phyloP scores from a whole-genome alignment of 2,329 filamentous ascomycete genomes.

The Ophiocordyceps camponoti-saundersi region DNA sequence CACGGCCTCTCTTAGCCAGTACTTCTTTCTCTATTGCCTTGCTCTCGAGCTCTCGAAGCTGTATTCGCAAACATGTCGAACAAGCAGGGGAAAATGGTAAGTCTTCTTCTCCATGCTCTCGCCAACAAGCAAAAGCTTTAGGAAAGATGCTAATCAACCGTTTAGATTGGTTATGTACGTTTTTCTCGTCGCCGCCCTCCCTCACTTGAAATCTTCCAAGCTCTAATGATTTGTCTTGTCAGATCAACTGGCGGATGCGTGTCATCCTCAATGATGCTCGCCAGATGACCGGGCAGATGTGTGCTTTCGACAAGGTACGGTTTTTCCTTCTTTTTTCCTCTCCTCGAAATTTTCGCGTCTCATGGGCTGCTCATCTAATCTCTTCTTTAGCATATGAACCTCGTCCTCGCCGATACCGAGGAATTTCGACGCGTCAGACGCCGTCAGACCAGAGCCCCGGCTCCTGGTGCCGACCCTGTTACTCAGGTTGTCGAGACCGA shows the following conservation, averaged over 20 bases:
- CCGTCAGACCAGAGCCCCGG: slow-evolving; percentile 57
- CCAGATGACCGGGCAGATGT: slow-evolving; percentile 95
- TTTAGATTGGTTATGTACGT: slow-evolving; percentile 57
- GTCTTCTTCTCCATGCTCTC: slow-evolving; percentile 26
- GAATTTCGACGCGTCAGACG: slow-evolving; percentile 87
- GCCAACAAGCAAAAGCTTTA: slow-evolving; percentile 22
- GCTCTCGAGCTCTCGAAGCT: slow-evolving; percentile 11
- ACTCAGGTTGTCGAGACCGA: slow-evolving; percentile 68
- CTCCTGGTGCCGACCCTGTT: slow-evolving; percentile 39
- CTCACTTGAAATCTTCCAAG: neutral
- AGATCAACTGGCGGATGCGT: slow-evolving; percentile 99
- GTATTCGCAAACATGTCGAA: slow-evolving; percentile 25
- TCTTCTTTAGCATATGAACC: slow-evolving; percentile 74
- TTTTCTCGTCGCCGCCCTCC: slow-evolving; percentile 1
- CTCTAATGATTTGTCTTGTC: neutral
- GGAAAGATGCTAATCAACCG: slow-evolving; percentile 44
- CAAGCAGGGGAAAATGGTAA: slow-evolving; percentile 99
- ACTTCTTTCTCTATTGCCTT: slow-evolving; percentile 5
- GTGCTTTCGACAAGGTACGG: slow-evolving; percentile 87
- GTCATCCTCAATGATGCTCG: slow-evolving; percentile 88
- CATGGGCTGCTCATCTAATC: slow-evolving; percentile 3
- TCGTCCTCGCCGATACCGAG: slow-evolving; percentile 96
- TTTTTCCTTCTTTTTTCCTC: neutral
- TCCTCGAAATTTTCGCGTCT: neutral
- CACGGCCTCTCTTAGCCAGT: slow-evolving; percentile 25